These are phyloP conservation scores for Mayamaea pseudoterrestris DNA, from an alignment of 108 stramenopile species.

Conservation along the genomic window DNA sequence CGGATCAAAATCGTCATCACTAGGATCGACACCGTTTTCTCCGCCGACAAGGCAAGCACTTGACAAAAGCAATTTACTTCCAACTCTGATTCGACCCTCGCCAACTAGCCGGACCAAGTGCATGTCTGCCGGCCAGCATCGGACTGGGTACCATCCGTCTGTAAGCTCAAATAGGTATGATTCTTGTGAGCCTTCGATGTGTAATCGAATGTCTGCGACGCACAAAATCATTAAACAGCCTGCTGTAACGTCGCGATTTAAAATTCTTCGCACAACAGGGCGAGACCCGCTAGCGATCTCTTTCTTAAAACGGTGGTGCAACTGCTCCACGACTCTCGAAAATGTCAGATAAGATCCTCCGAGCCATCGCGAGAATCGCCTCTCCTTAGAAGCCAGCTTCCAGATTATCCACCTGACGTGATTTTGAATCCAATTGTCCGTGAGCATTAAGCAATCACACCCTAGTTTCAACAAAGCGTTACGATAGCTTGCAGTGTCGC, in stretches of 20 bases:
- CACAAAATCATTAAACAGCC: constrained; percentile 39
- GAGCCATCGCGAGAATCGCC: constrained; percentile 34
- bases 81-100: constrained; percentile 38
- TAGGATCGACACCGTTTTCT: constrained; percentile 76
- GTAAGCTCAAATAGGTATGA: constrained; percentile 39
- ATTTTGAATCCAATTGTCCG: constrained; percentile 50
- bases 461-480: constrained; percentile 24
- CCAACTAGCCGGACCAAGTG: constrained; percentile 24
- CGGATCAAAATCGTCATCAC: constrained; percentile 39
- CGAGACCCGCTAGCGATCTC: constrained; percentile 42
- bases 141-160: constrained; percentile 78
- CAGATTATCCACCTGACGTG: constrained; percentile 71
- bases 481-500: constrained; percentile 12
- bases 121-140: constrained; percentile 40
- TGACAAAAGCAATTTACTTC: constrained; percentile 65
- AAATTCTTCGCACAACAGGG: constrained; percentile 55
- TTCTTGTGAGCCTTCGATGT: background rate
- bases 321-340: constrained; percentile 29
- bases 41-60: constrained; percentile 46
- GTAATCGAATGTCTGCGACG: constrained; percentile 35
- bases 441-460: constrained; percentile 31
- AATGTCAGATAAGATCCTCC: constrained; percentile 47
- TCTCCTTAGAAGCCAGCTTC: constrained; percentile 70
- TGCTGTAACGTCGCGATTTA: constrained; percentile 66
- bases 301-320: constrained; percentile 42